Conservation (phyloP, 768 basidiomycete genomes). For the Termitomyces sp. region DNA sequence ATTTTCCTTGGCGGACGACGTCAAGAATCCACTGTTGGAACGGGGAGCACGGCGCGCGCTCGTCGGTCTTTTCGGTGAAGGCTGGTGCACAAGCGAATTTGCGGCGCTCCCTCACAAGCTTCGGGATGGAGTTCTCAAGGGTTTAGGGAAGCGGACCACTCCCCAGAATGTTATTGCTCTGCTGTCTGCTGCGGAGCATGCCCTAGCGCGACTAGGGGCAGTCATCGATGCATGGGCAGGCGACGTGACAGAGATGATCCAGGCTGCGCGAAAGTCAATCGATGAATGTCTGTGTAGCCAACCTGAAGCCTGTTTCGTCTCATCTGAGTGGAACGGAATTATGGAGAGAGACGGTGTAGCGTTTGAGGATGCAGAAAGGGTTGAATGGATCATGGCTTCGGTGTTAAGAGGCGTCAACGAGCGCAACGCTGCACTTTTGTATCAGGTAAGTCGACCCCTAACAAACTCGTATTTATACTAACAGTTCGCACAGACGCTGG, state of each 20-base stretch:
- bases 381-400: conserved; percentile 71
- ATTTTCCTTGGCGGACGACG: conserved; percentile 73
- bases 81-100: conserved; percentile 84
- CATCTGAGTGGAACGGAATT: conserved; percentile 67
- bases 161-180: conserved; percentile 63
- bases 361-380: conserved; percentile 74
- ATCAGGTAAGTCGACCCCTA: conserved; percentile 51
- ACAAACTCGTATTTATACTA: background rate
- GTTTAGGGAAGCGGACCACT: conserved; percentile 63
- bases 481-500: conserved; percentile 48
- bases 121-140: conserved; percentile 65
- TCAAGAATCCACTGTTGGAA: conserved; percentile 66
- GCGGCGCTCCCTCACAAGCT: conserved; percentile 60
- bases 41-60: conserved; percentile 69
- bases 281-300: conserved; percentile 57
- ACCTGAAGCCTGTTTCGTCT: conserved; percentile 60
- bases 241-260: conserved; percentile 59
- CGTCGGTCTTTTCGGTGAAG: conserved; percentile 81
- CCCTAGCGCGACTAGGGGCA: conserved; percentile 45
- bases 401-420: conserved; percentile 58
- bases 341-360: conserved; percentile 67
- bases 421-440: conserved; percentile 59
- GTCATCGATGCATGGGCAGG: conserved; percentile 73
- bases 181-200: conserved; percentile 61
- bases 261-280: conserved; percentile 51